phyloP scores from a whole-genome alignment of 306 rosid species.

The Cicer pinnatifidum region DNA sequence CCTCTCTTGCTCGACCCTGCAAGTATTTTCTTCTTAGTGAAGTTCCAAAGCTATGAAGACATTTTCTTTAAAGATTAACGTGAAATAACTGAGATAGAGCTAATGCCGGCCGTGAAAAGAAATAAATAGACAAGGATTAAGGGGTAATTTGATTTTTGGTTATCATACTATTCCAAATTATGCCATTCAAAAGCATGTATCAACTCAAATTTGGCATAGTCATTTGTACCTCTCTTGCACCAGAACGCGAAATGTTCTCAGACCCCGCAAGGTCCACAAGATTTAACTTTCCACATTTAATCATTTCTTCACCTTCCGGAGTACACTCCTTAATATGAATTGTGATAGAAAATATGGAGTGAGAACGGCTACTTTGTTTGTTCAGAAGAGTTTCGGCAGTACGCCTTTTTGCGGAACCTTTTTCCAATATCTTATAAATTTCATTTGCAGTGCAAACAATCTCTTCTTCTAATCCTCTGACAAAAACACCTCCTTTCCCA shows the following conservation, averaged over 20 bases:
- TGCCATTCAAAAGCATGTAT: constrained; percentile 19
- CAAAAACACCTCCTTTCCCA: constrained; percentile 98
- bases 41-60: constrained; percentile 9
- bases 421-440: constrained; percentile 96
- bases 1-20: constrained; percentile 99
- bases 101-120: constrained; percentile 8
- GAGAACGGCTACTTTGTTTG: constrained; percentile 99
- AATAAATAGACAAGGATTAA: neutral
- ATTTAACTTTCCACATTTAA: constrained; percentile 96
- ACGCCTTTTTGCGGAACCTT: constrained; percentile 97
- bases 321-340: constrained; percentile 98
- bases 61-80: constrained; percentile 10
- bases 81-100: constrained; percentile 25
- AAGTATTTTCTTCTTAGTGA: constrained; percentile 48
- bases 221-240: constrained; percentile 91
- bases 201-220: constrained; percentile 34
- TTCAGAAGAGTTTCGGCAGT: constrained; percentile 99
- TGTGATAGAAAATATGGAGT: constrained; percentile 98
- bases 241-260: constrained; percentile 98
- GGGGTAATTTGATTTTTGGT: neutral
- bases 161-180: constrained; percentile 35
- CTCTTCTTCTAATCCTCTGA: constrained; percentile 99
- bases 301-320: constrained; percentile 99
- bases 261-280: constrained; percentile 99
- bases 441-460: constrained; percentile 97